phyloP scores from a whole-genome alignment of 2,329 filamentous ascomycete species.

The Talaromyces sp. region DNA sequence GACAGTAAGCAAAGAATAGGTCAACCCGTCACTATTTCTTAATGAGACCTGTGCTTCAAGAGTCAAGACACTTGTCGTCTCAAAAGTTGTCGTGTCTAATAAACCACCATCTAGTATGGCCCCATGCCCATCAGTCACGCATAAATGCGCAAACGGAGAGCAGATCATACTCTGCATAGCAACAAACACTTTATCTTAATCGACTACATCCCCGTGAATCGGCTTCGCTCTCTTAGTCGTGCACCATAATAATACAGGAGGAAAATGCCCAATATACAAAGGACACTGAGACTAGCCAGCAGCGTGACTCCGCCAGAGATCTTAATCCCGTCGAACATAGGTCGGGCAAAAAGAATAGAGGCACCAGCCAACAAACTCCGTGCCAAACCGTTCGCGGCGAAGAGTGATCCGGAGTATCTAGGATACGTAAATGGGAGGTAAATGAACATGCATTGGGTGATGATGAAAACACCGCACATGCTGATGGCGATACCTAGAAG shows the following conservation, averaged over 20 bases:
- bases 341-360: constrained; percentile 33
- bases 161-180: background rate
- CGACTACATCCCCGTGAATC: background rate
- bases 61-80: background rate
- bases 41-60: too few species aligned
- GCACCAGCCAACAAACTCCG: constrained; percentile 34
- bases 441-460: constrained; percentile 46
- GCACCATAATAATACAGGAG: too few species aligned
- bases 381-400: constrained; percentile 36
- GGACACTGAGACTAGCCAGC: too few species aligned
- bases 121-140: background rate
- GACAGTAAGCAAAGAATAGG: too few species aligned
- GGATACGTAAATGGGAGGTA: constrained; percentile 40
- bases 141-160: background rate
- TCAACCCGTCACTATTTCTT: too few species aligned
- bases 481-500: constrained; percentile 52
- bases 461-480: constrained; percentile 36
- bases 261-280: too few species aligned
- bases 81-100: background rate
- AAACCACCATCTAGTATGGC: background rate
- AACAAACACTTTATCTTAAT: background rate
- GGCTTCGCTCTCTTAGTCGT: too few species aligned
- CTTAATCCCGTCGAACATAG: constrained; percentile 31
- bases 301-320: constrained; percentile 14
- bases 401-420: constrained; percentile 35